A percentile compares a stretch with the other conserved stretches of the same genome.
phyloP scores from a whole-genome alignment of 2,329 filamentous ascomycete species.

The Colletotrichum siamense region DNA sequence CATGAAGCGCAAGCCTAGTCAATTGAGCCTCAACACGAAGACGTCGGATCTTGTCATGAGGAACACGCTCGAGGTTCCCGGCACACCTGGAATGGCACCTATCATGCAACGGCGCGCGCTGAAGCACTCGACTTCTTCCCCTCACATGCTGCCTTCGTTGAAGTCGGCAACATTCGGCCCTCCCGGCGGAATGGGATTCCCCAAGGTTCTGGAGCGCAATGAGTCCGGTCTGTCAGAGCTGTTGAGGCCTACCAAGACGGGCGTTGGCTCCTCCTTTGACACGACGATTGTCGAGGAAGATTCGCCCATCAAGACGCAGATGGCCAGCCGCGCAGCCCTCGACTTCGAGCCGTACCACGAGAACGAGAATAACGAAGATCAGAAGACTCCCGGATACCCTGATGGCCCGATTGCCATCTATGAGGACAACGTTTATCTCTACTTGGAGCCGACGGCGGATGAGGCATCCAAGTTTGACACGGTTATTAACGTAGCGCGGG shows the following conservation, averaged over 20 bases:
- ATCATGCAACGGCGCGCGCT: conserved; percentile 67
- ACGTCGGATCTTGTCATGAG: conserved; percentile 60
- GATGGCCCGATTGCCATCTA: conserved; percentile 85
- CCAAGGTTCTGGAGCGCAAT: conserved; percentile 64
- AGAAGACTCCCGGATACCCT: conserved; percentile 83
- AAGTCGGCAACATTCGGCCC: conserved; percentile 67
- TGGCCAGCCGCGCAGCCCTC: conserved; percentile 64
- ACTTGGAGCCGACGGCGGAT: conserved; percentile 79
- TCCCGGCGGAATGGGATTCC: conserved; percentile 67
- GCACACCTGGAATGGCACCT: conserved; percentile 60
- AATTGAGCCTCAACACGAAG: conserved; percentile 78
- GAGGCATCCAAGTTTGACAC: conserved; percentile 82
- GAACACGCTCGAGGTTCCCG: conserved; percentile 58
- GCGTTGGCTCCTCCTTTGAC: conserved; percentile 40
- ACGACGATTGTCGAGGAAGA: conserved; percentile 58
- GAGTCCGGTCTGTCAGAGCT: conserved; percentile 66
- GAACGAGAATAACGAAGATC: conserved; percentile 76
- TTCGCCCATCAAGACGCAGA: conserved; percentile 64
- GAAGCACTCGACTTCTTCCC: conserved; percentile 72
- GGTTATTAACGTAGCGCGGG: conserved; percentile 83
- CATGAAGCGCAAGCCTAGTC: conserved; percentile 77
- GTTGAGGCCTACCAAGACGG: conserved; percentile 56
- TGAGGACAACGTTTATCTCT: conserved; percentile 77
- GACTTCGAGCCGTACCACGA: conserved; percentile 68
- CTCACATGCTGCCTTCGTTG: conserved; percentile 67